These are phyloP conservation scores for Mycena pura DNA, from an alignment of 768 basidiomycete genomes.

Conservation along the genomic window DNA sequence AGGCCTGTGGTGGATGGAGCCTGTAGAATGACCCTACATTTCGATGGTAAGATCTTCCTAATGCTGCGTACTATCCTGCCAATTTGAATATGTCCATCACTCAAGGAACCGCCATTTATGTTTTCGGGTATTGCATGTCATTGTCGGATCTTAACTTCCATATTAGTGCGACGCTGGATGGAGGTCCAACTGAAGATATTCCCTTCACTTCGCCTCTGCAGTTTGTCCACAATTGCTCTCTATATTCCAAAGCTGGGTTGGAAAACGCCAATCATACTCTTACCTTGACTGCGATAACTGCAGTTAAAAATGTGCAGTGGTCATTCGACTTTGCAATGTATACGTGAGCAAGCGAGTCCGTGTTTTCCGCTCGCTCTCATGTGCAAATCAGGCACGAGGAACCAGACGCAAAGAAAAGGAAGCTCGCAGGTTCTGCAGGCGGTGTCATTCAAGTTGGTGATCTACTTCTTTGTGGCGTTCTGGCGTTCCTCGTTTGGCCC, in stretches of 20 bases:
- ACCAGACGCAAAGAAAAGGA: slow-evolving; percentile 3
- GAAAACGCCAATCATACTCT: slow-evolving; percentile 9
- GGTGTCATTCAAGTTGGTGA: slow-evolving; percentile 12
- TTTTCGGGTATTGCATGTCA: slow-evolving; percentile 12
- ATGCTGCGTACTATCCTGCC: slow-evolving; percentile 6
- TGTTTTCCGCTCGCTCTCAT: slow-evolving; percentile 2
- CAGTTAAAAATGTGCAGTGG: not conserved
- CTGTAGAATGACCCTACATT: slow-evolving; percentile 11
- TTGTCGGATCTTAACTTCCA: slow-evolving; percentile 11
- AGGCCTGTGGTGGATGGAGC: slow-evolving; percentile 7
- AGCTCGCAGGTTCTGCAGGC: slow-evolving; percentile 12
- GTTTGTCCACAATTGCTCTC: slow-evolving; percentile 1
- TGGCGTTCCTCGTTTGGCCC: slow-evolving; percentile 5
- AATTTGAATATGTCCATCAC: slow-evolving; percentile 3
- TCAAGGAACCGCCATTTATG: slow-evolving; percentile 16
- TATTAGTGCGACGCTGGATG: slow-evolving; percentile 13
- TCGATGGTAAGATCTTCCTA: slow-evolving; percentile 10
- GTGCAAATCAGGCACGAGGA: not conserved
- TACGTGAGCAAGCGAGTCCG: slow-evolving; percentile 6
- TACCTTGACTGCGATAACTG: slow-evolving; percentile 1
- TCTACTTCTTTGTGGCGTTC: slow-evolving; percentile 6
- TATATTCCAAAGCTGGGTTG: slow-evolving; percentile 14
- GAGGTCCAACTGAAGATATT: not conserved
- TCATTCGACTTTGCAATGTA: slow-evolving; percentile 16
- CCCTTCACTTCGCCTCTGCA: slow-evolving; percentile 5